Base-by-base conservation (phyloP, 805 yeast species). In the Metschnikowia gelsemii region DNA sequence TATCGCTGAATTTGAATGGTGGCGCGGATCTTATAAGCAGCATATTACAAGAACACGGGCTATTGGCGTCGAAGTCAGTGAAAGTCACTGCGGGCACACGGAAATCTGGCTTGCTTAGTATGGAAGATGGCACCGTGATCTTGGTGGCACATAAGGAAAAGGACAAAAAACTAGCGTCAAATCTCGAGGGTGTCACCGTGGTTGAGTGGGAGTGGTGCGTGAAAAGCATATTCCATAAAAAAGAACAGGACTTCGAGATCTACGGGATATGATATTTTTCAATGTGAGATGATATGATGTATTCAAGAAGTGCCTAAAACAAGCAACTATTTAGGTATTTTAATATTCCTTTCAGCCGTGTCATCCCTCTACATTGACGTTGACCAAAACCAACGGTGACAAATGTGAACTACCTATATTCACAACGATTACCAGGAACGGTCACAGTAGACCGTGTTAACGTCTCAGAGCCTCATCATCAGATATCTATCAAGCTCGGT, bases 201-300 rank as follows among this genome's bases (percentile, higher is more conserved):
- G 70, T 79, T 13, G 83, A 78, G 45, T 80, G 85, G 86, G 77
- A 79, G 38, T 79, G 84, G 83, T 74, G 82, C 37, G 78, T 80
- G 11, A 60, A 70, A 43, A 69, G 79, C 34, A 75, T 80, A 0
- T 80, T 80, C 58, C 68, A 65, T 36, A 43, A 46, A 4, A 14
- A 38, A 14, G 30, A 30, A 1, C 45, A 48, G 29, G 26, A 27
- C 19, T 42, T 29, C 33, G 24, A 22, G n/a, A 25, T 32, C 5
- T 38, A 37, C 30, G n/a, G 6, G 5, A 19, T 42, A 9, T 27
- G 30, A 20, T 12, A 20, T 32, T 21, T 8, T 32, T 5, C 12
- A 30, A 11, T n/a, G n/a, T n/a, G n/a, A n/a, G n/a, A n/a, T n/a
- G n/a, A n/a, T n/a, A n/a, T n/a, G n/a, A n/a, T n/a, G n/a, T n/a